These are phyloP conservation scores for Pseudoscleropodium purum DNA, from an alignment of 225 moss, liverwort and hornwort species.

Conservation along the genomic window DNA sequence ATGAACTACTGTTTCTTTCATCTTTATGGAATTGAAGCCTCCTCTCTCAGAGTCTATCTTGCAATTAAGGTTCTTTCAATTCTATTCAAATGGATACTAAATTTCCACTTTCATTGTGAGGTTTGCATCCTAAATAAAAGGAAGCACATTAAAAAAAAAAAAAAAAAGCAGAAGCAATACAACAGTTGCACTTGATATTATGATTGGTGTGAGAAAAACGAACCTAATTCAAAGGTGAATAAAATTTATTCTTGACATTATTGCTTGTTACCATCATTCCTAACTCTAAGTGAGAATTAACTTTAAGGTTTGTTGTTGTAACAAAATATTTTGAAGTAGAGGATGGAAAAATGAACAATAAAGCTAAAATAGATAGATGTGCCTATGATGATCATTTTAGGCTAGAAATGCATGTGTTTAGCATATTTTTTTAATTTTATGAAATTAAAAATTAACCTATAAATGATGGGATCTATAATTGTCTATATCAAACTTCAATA, in stretches of 20 bases:
- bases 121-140: neutral
- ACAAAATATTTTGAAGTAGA: neutral
- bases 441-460: neutral
- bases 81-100: neutral
- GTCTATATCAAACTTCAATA: neutral
- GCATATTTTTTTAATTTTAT: neutral
- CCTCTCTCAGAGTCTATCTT: neutral
- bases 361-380: neutral
- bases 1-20: neutral
- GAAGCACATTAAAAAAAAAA: neutral
- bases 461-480: neutral
- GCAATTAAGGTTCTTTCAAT: neutral
- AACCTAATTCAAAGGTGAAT: neutral
- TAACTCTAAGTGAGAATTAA: neutral
- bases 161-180: neutral
- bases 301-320: neutral
- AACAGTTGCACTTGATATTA: neutral
- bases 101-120: neutral
- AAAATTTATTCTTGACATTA: neutral
- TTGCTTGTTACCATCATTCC: neutral
- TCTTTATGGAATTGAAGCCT: neutral
- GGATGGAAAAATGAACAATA: neutral
- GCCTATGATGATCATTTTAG: neutral
- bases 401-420: too few relatives aligned
- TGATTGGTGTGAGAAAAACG: neutral